Conservation (phyloP, 2,329 filamentous ascomycete species). For the Cladosporium oxysporum region DNA sequence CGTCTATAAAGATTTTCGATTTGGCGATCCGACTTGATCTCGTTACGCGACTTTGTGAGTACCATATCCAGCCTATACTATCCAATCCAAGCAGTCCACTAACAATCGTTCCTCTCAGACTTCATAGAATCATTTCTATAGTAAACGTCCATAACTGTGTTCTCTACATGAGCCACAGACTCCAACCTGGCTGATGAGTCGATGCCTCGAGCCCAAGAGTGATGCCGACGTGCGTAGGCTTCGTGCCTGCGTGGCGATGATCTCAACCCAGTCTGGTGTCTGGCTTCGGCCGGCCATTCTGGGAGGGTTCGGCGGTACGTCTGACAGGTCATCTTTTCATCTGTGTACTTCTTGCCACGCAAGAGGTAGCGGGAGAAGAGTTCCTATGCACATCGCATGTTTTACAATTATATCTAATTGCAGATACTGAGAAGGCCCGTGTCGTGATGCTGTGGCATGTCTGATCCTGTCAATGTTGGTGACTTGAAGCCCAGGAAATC, state of each 20-base stretch:
- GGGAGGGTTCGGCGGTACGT: slow-evolving; percentile 38
- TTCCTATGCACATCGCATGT: not conserved
- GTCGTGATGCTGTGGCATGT: no score
- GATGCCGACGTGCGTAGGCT: slow-evolving; percentile 34
- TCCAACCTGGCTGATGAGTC: slow-evolving; percentile 39
- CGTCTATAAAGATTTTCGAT: not conserved
- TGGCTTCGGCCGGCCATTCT: slow-evolving; percentile 37
- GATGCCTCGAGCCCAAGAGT: slow-evolving; percentile 39
- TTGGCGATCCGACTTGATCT: slow-evolving; percentile 5
- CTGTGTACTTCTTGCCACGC: slow-evolving; percentile 9
- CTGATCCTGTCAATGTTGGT: no score
- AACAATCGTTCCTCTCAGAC: slow-evolving; percentile 16
- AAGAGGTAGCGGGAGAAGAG: slow-evolving; percentile 18
- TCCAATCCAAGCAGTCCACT: not conserved
- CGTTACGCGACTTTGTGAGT: slow-evolving; percentile 21
- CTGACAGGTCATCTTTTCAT: slow-evolving; percentile 38
- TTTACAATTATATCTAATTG: no score
- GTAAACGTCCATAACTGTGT: slow-evolving; percentile 26
- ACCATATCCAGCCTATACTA: not conserved
- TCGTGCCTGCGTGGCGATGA: slow-evolving; percentile 34
- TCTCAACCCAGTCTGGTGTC: slow-evolving; percentile 36
- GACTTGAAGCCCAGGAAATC: no score
- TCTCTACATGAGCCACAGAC: slow-evolving; percentile 30
- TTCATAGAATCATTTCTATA: slow-evolving; percentile 26
- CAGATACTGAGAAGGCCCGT: no score